Evolutionary conservation across 2,329 filamentous ascomycete species (phyloP), one percentile per base, ranked within the genome.

Genomic region (Aureobasidium vineae): DNA sequence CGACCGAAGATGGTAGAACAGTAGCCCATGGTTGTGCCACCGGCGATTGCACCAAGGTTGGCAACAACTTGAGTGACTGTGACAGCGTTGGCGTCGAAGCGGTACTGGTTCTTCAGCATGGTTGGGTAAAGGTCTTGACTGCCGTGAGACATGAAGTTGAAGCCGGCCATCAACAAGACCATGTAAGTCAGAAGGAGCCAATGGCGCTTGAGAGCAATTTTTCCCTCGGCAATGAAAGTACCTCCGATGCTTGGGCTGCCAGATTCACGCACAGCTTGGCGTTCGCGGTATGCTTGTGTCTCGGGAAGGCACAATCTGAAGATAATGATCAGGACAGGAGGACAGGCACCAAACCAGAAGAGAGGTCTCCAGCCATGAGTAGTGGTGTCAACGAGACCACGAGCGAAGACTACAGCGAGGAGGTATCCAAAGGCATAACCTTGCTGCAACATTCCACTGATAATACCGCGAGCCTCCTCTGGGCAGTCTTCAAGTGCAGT

Each of bases 301-400:
- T 96, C 92, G 3, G 90, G 89, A 1, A 96, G 83, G 74, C 83
- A 85, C 28, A 92, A 79, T 43, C 91, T 88, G 81, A 89, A 90
- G 65, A 87, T 72, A 73, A 95, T 95, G 77, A 95, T 88, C 50
- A 95, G 75, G 3, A 91, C 82, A 0, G 92, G 91, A 0, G 90
- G 90, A 45, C 88, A 84, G 5, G 91, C 90, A n/a, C 87, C 91
- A 75, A 96, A 95, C 91, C 91, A 96, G 80, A 87, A 96, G 0
- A 95, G 81, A 0, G 91, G 90, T 7, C 91, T 84, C 92, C 91
- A 96, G 60, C 83, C 86, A 73, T 95, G 88, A 1, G 85, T 75
- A 0, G 90, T 92, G 1, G 90, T 93, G 75, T 89, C 80, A 53
- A 92, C 85, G 15, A 93, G 83, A 7, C 82, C 90, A 47, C 78